phyloP scores from a whole-genome alignment of 768 basidiomycete genomes.

The Russula emetica region DNA sequence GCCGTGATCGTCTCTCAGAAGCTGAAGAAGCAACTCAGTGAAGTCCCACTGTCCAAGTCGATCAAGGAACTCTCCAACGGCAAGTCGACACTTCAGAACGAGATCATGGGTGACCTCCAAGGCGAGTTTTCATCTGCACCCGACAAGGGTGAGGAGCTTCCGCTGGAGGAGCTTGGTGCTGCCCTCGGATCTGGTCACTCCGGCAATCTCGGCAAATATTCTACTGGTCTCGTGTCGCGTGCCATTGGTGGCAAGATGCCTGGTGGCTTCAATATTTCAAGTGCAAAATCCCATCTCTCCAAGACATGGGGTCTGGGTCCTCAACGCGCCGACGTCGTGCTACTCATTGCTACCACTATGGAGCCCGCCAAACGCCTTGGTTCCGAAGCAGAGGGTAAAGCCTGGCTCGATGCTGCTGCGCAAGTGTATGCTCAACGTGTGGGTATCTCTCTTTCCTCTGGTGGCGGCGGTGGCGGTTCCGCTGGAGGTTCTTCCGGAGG shows the following conservation, averaged over 20 bases:
- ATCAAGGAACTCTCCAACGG: conserved; percentile 98
- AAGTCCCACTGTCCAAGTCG: conserved; percentile 85
- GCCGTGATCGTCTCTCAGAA: conserved; percentile 92
- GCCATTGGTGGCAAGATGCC: conserved; percentile 97
- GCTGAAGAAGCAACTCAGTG: conserved; percentile 89
- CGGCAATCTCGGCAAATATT: conserved; percentile 91
- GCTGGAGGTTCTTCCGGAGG: conserved; percentile 62
- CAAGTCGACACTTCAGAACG: conserved; percentile 98
- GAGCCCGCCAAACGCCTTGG: conserved; percentile 92
- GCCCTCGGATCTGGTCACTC: conserved; percentile 75
- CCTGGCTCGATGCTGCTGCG: conserved; percentile 87
- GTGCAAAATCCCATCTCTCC: conserved; percentile 82
- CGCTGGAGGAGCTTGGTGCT: conserved; percentile 91
- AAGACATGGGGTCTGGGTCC: conserved; percentile 97
- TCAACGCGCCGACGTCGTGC: conserved; percentile 81
- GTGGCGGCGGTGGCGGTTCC: conserved; percentile 58
- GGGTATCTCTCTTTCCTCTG: conserved; percentile 77
- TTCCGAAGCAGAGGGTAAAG: conserved; percentile 87
- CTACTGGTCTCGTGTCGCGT: conserved; percentile 83
- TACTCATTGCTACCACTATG: conserved; percentile 85
- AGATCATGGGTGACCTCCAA: conserved; percentile 95
- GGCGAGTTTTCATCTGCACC: conserved; percentile 93
- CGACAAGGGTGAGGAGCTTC: conserved; percentile 96
- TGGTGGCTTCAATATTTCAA: conserved; percentile 93
- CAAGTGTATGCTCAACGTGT: conserved; percentile 81